Evolutionary conservation across 75 land plant species (phyloP), one percentile per base, ranked within the genome.

Genomic region (Ceratopteris richardii): DNA sequence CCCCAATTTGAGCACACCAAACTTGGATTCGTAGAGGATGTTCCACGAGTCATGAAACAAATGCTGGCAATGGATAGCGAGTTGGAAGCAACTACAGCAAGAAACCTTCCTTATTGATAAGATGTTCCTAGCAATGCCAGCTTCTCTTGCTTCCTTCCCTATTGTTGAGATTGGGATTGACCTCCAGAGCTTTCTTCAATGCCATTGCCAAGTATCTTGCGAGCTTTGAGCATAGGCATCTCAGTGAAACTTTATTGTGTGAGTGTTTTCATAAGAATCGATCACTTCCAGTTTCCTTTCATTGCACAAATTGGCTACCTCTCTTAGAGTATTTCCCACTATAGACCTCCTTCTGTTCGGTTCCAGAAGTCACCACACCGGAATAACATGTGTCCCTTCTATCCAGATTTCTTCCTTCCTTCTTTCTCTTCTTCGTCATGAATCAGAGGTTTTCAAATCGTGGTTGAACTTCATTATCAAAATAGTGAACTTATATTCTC

Each of bases 251-350:
- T 85, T 73, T 2, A 90, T 93, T 29, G 90, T 79, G 66, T 93
- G 89, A 14, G 83, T 72, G 46, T 68, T 83, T 4, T 31, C 66
- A 54, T 83, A 81, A 1, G 90, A 80, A 55, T 81, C 93, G 42
- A 78, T 75, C 62, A 76, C 75, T 59, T 85, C 95, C 3, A 85
- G 82, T 29, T 78, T 69, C 5, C 26, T 69, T 1, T 12, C 54
- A 44, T 86, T 82, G 29, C 68, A 73, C 18, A 93, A 61, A 24
- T 63, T 66, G 0, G 87, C 87, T 16, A 82, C 73, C 65, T 93
- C 98, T 53, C 88, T 75, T 13, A 89, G 73, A 14, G 98, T 86
- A 56, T 87, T 90, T 71, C 89, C 98, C 40, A 89, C 90, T 13
- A 61, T 64, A 13, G 87, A 90, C 43, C 84, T 70, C 44, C 54